These are phyloP conservation scores for Exserohilum rostratum DNA, from an alignment of 2,329 filamentous ascomycete species.

Conservation along the genomic window DNA sequence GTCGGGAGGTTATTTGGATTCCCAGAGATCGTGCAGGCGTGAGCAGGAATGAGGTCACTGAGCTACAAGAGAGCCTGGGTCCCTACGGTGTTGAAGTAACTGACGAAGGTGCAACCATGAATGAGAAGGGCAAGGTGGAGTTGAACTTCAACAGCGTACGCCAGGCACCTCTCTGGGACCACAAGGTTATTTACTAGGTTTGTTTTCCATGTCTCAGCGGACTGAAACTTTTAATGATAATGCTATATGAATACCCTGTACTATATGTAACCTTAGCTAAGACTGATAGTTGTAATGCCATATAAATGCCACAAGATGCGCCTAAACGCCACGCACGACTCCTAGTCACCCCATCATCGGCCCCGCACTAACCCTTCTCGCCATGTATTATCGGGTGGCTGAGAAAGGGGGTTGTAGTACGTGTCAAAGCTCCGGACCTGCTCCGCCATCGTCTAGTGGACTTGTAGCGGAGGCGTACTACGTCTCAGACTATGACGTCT, in stretches of 20 bases:
- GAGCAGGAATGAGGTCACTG: constrained; percentile 49
- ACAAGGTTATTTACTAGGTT: constrained; percentile 3
- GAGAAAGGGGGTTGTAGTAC: not conserved
- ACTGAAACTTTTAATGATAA: not conserved
- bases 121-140: constrained; percentile 53
- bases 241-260: not conserved
- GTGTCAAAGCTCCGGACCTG: not conserved
- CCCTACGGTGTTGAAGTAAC: constrained; percentile 48
- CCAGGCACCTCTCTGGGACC: constrained; percentile 9
- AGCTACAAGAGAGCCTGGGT: constrained; percentile 43
- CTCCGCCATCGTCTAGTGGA: constrained; percentile 6
- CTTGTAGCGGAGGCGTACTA: not conserved
- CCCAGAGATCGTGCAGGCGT: constrained; percentile 50
- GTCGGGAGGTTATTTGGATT: constrained; percentile 19
- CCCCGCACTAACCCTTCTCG: not conserved
- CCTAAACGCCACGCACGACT: not conserved
- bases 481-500: constrained; percentile 11
- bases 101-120: constrained; percentile 53
- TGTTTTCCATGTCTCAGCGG: not conserved
- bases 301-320: not conserved
- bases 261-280: not conserved
- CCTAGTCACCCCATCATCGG: not conserved
- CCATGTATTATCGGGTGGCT: not conserved
- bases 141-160: constrained; percentile 38
- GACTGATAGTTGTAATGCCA: not conserved